phyloP scores from a whole-genome alignment of 352 stramenopile species.

The Globisporangium middletonii region DNA sequence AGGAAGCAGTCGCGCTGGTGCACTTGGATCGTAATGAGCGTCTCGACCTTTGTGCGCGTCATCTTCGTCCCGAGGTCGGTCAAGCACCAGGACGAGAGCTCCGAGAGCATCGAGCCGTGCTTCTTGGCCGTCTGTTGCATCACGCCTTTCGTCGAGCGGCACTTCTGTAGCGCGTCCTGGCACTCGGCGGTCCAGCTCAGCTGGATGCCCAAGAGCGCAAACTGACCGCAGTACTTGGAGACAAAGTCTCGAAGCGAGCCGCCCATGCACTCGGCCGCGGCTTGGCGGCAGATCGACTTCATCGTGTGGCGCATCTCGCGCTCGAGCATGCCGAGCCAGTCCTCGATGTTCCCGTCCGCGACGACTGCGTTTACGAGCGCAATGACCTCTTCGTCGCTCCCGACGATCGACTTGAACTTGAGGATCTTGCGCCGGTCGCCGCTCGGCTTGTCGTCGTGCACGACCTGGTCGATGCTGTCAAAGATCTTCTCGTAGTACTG shows the following conservation, averaged over 20 bases:
- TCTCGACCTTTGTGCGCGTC: constrained; percentile 91
- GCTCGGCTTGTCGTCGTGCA: constrained; percentile 39
- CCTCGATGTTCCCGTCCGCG: constrained; percentile 78
- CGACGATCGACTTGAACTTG: constrained; percentile 66
- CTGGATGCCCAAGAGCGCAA: constrained; percentile 71
- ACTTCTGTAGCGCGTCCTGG: constrained; percentile 69
- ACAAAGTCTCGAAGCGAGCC: constrained; percentile 63
- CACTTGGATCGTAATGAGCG: constrained; percentile 91
- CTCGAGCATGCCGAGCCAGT: constrained; percentile 71
- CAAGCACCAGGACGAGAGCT: constrained; percentile 90
- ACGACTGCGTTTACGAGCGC: constrained; percentile 41
- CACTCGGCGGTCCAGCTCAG: constrained; percentile 73
- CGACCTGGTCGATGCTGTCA: constrained; percentile 69
- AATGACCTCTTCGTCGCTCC: constrained; percentile 73
- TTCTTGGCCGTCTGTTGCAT: constrained; percentile 83
- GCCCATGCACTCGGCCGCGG: constrained; percentile 41
- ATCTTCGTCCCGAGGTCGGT: constrained; percentile 87
- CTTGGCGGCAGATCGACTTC: constrained; percentile 56
- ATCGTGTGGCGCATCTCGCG: constrained; percentile 65
- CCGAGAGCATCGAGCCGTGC: constrained; percentile 73
- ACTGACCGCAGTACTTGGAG: constrained; percentile 63
- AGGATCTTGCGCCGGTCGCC: constrained; percentile 59
- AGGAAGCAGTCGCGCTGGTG: constrained; percentile 82
- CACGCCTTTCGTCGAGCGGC: constrained; percentile 75
- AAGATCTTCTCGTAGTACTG: constrained; percentile 89